Conservation (phyloP, 139 green algal genomes). For the Parachlorella kessleri region DNA sequence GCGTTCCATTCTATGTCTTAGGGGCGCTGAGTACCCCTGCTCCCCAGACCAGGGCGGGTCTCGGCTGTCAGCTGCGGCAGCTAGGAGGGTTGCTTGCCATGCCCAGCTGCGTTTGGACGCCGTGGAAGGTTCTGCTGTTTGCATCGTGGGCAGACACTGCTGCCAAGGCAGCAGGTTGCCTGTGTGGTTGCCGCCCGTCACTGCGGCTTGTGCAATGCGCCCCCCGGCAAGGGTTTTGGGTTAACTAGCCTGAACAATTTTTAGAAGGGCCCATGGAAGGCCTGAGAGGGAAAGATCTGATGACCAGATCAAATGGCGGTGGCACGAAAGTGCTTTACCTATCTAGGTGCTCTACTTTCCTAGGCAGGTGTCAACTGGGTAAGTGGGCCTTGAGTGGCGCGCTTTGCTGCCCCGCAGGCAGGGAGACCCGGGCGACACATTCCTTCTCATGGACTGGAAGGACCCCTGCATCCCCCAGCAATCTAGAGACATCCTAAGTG, state of each 20-base stretch:
- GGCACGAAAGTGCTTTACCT: background rate
- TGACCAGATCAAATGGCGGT: background rate
- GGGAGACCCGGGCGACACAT: conserved; percentile 73
- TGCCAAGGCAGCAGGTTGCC: no score
- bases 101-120: no score
- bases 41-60: no score
- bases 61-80: no score
- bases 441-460: conserved; percentile 55
- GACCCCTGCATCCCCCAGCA: no score
- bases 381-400: background rate
- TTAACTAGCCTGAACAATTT: background rate
- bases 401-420: conserved; percentile 31
- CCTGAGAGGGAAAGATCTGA: background rate
- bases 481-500: no score
- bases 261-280: background rate
- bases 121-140: no score
- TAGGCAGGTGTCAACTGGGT: background rate
- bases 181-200: background rate
- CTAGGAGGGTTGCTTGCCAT: no score
- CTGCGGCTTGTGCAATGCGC: no score
- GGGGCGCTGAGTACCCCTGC: no score
- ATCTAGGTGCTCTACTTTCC: background rate
- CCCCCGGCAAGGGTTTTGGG: background rate
- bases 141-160: no score
- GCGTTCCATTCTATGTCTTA: no score